phyloP scores from a whole-genome alignment of 768 basidiomycete species.

The Coprinopsis marcescibilis region DNA sequence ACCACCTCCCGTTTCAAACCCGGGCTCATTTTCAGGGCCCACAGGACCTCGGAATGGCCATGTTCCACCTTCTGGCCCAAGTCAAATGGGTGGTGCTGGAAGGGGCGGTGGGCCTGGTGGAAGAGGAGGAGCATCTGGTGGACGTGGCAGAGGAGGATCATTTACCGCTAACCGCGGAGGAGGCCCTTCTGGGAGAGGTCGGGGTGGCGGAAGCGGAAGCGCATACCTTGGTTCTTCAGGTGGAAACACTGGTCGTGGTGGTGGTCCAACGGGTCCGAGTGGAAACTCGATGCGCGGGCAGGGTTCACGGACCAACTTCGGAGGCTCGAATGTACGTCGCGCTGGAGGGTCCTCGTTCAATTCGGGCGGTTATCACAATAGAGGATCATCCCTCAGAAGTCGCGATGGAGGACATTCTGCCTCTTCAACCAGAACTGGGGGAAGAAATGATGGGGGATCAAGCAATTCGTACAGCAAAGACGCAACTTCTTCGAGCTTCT shows the following conservation, averaged over 20 bases:
- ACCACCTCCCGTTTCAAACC: conserved; percentile 14
- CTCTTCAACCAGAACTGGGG: conserved; percentile 23
- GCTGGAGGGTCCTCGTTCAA: conserved; percentile 57
- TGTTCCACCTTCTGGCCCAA: conserved; percentile 31
- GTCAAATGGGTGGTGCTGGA: conserved; percentile 15
- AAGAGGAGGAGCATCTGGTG: conserved; percentile 37
- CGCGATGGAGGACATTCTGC: conserved; percentile 53
- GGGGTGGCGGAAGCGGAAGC: conserved; percentile 28
- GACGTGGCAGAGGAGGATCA: conserved; percentile 48
- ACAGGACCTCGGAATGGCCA: conserved; percentile 34
- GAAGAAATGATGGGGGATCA: conserved; percentile 36
- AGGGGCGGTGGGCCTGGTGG: conserved; percentile 31
- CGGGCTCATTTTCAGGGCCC: conserved; percentile 28
- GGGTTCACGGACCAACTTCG: conserved; percentile 61
- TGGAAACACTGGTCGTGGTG: conserved; percentile 34
- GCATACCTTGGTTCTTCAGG: conserved; percentile 27
- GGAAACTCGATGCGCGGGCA: conserved; percentile 54
- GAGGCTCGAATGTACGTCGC: conserved; percentile 58
- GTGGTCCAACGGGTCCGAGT: conserved; percentile 39
- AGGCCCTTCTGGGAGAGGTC: conserved; percentile 31
- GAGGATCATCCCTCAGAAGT: conserved; percentile 50
- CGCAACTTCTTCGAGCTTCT: conserved; percentile 36
- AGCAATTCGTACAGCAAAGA: conserved; percentile 48
- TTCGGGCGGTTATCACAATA: conserved; percentile 37
- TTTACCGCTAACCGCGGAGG: conserved; percentile 43